Evolutionary conservation across 176 grass and related monocot genomes (phyloP).

Genomic region (Musa schizocarpa): DNA sequence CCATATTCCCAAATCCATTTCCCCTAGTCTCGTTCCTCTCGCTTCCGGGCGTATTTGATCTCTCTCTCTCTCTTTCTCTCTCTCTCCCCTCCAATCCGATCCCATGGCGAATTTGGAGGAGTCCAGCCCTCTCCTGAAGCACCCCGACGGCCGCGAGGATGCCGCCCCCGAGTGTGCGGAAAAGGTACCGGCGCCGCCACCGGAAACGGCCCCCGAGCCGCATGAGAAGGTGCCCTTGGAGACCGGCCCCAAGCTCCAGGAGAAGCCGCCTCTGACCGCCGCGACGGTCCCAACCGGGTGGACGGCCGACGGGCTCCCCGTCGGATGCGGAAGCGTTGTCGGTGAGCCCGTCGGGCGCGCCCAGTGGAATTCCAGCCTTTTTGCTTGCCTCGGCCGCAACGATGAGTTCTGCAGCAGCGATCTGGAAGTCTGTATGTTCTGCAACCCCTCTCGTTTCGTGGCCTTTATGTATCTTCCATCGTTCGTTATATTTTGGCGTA

Average conservation of each 20-base stretch:
- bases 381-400: slow-evolving; percentile 69
- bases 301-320: slow-evolving; percentile 36
- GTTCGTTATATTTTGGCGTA: slow-evolving; percentile 58
- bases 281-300: slow-evolving; percentile 18
- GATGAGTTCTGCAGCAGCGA: slow-evolving; percentile 98
- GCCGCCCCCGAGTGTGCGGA: neutral
- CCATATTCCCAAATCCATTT: no score
- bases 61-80: neutral
- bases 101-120: slow-evolving; percentile 9
- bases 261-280: neutral
- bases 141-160: neutral
- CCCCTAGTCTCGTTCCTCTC: no score
- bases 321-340: slow-evolving; percentile 35
- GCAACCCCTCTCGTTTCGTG: slow-evolving; percentile 36
- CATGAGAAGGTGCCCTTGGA: no score
- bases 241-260: no score
- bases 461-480: slow-evolving; percentile 39
- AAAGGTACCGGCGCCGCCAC: slow-evolving; percentile 3
- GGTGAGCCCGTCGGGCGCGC: slow-evolving; percentile 46
- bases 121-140: slow-evolving; percentile 8
- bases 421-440: slow-evolving; percentile 88
- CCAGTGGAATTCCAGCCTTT: slow-evolving; percentile 67
- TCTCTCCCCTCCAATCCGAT: slow-evolving; percentile 20
- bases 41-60: no score
- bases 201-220: no score